Evolutionary conservation across 2,329 filamentous ascomycete genomes (phyloP).

Genomic region (Ceratocystis harringtonii): DNA sequence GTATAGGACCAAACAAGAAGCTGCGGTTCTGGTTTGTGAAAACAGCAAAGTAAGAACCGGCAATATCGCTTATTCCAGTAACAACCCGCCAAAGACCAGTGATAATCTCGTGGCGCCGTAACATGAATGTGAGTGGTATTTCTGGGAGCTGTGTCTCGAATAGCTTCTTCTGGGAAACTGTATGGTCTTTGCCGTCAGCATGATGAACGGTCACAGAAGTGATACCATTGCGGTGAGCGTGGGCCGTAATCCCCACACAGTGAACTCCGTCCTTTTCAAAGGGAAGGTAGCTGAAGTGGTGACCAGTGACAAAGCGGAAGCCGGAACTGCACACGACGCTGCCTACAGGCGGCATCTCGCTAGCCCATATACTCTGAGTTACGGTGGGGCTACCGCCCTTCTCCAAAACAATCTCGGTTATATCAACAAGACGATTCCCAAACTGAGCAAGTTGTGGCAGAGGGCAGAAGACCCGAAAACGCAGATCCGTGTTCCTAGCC

Average conservation of each 20-base stretch:
- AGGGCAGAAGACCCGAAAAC: neutral
- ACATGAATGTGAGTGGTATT: slow-evolving; percentile 3
- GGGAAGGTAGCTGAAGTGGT: slow-evolving; percentile 5
- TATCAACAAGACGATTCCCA: neutral
- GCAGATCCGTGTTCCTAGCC: neutral
- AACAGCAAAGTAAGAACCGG: neutral
- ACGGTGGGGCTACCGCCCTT: neutral
- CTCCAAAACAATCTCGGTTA: neutral
- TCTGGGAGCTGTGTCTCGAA: neutral
- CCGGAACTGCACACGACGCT: neutral
- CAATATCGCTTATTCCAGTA: neutral
- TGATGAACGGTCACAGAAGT: neutral
- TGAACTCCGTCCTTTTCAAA: slow-evolving; percentile 1
- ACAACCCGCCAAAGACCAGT: neutral
- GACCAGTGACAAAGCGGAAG: neutral
- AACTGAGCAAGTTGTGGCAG: neutral
- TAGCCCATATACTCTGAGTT: neutral
- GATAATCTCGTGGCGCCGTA: neutral
- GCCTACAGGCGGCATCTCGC: neutral
- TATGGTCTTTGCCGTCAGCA: neutral
- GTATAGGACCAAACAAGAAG: slow-evolving; percentile 2
- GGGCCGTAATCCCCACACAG: neutral
- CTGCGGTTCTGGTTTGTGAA: slow-evolving; percentile 1
- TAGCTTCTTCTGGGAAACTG: neutral
- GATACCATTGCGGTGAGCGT: neutral